Conservation (phyloP, 495 filamentous ascomycete genomes). For the Tuber calosporum region DNA sequence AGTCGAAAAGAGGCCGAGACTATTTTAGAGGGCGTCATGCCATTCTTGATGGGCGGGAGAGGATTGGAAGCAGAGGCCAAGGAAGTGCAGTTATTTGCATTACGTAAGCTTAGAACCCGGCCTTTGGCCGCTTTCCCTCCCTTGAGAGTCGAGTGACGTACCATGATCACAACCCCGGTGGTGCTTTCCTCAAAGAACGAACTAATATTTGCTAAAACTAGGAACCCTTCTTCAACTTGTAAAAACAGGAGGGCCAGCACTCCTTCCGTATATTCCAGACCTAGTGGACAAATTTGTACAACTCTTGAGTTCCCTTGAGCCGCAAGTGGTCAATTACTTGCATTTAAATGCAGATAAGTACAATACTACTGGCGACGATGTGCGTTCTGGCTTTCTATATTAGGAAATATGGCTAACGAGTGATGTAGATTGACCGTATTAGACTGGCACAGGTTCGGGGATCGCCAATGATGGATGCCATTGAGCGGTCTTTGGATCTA, state of each 20-base stretch:
- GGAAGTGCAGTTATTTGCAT: conserved; percentile 62
- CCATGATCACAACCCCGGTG: neutral
- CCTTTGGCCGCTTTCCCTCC: neutral
- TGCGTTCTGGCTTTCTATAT: neutral
- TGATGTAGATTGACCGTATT: conserved; percentile 65
- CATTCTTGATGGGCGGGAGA: conserved; percentile 81
- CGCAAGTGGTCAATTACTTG: conserved; percentile 76
- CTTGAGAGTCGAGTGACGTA: neutral
- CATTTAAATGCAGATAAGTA: conserved; percentile 85
- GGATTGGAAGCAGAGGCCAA: conserved; percentile 79
- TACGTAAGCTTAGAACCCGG: conserved; percentile 27
- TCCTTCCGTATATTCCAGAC: conserved; percentile 71
- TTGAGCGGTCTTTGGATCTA: conserved; percentile 81
- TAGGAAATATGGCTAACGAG: neutral
- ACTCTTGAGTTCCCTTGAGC: conserved; percentile 77
- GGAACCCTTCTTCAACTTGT: conserved; percentile 77
- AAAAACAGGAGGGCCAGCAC: conserved; percentile 66
- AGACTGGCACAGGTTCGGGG: conserved; percentile 68
- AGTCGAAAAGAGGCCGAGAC: conserved; percentile 61
- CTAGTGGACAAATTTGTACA: conserved; percentile 74
- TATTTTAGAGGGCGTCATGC: conserved; percentile 76
- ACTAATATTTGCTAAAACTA: conserved; percentile 17
- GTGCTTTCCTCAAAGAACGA: neutral
- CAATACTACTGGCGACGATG: conserved; percentile 64
- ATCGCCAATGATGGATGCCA: conserved; percentile 89